These are phyloP conservation scores for Diddensiella transvaalensis DNA, from an alignment of 805 yeast species.

Conservation along the genomic window DNA sequence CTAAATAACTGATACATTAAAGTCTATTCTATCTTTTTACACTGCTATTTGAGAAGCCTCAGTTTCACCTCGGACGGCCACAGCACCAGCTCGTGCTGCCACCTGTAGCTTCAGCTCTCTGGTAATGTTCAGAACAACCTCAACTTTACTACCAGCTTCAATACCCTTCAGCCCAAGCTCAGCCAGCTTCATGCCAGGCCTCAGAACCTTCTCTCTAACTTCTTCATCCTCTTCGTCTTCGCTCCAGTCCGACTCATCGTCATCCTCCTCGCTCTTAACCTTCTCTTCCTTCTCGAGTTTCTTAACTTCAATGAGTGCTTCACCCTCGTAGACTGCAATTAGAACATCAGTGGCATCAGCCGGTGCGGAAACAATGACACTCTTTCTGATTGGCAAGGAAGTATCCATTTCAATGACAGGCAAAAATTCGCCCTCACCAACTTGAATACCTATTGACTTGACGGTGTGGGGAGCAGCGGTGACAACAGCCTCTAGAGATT, in stretches of 20 bases:
- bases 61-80: slow-evolving; percentile 26
- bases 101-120: slow-evolving; percentile 62
- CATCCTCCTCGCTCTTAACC: slow-evolving; percentile 48
- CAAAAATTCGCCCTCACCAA: slow-evolving; percentile 65
- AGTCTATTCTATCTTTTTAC: neutral
- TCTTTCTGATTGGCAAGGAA: slow-evolving; percentile 83
- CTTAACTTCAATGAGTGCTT: slow-evolving; percentile 77
- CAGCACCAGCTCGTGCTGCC: slow-evolving; percentile 42
- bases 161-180: slow-evolving; percentile 72
- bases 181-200: slow-evolving; percentile 71
- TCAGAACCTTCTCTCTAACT: slow-evolving; percentile 67
- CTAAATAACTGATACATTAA: too few relatives aligned
- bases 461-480: slow-evolving; percentile 82
- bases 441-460: slow-evolving; percentile 81
- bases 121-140: slow-evolving; percentile 57
- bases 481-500: slow-evolving; percentile 78
- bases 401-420: slow-evolving; percentile 79
- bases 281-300: slow-evolving; percentile 62
- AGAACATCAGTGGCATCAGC: slow-evolving; percentile 56
- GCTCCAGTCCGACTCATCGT: slow-evolving; percentile 47
- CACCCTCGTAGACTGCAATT: slow-evolving; percentile 79
- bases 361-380: slow-evolving; percentile 60
- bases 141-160: slow-evolving; percentile 61
- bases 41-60: neutral
- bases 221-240: slow-evolving; percentile 77